Conservation (phyloP, 495 filamentous ascomycete genomes). For the Friedmanniomyces endolithicus region DNA sequence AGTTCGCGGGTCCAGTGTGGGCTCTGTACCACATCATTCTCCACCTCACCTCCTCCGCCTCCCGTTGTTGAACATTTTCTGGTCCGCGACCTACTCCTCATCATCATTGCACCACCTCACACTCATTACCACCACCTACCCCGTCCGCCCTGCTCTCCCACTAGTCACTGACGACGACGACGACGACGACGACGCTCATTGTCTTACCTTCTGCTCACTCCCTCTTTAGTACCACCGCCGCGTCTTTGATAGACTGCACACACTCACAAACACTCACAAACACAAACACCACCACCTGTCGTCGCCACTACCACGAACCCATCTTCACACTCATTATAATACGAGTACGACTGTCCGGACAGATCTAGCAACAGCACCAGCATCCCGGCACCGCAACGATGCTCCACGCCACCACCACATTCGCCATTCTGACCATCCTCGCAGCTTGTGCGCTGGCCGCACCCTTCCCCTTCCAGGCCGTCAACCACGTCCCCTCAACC, state of each 20-base stretch:
- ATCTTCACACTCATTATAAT: background rate
- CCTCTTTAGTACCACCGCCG: conserved; percentile 1
- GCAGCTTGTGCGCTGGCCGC: conserved; percentile 13
- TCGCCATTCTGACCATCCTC: conserved; percentile 9
- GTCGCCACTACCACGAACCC: background rate
- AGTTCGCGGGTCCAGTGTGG: too few species aligned
- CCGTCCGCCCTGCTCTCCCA: background rate
- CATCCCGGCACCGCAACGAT: conserved; percentile 5
- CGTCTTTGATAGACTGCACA: conserved; percentile 8
- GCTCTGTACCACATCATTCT: too few species aligned
- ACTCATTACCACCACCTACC: background rate
- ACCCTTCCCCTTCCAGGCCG: conserved; percentile 5
- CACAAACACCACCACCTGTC: background rate
- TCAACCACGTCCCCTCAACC: background rate
- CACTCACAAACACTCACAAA: background rate
- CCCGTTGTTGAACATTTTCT: background rate
- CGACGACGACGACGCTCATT: background rate
- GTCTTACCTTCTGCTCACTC: background rate
- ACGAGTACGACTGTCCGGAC: background rate
- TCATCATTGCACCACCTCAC: background rate
- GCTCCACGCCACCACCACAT: background rate
- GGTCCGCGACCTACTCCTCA: too few species aligned
- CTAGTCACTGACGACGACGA: too few species aligned
- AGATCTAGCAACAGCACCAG: background rate
- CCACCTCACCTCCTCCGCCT: too few species aligned